Percentiles rank a stretch among this genome's conserved stretches.
Evolutionary conservation across 139 green algal genomes (phyloP).

Genomic region (Zygnema circumcarinatum): DNA sequence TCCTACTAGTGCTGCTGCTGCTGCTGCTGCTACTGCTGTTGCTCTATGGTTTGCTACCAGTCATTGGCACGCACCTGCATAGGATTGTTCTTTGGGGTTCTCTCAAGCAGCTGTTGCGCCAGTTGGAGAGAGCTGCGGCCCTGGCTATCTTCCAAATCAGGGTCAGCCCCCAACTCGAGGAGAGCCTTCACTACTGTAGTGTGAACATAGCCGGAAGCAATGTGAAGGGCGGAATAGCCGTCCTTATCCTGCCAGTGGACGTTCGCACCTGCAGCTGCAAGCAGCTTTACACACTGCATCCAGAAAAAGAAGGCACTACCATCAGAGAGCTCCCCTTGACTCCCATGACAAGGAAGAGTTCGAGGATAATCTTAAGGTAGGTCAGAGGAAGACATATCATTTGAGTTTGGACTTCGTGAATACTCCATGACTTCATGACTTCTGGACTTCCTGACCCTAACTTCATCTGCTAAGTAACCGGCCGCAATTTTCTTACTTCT

Average conservation of each 20-base stretch:
- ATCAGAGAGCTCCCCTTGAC: too few species aligned
- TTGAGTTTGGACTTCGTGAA: too few species aligned
- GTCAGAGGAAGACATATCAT: too few species aligned
- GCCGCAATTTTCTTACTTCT: too few species aligned
- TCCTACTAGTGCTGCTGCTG: too few species aligned
- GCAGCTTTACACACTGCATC: constrained; percentile 25
- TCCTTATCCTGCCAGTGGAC: constrained; percentile 71
- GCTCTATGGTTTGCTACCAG: too few species aligned
- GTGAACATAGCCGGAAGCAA: constrained; percentile 84
- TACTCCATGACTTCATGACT: too few species aligned
- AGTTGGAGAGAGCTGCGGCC: constrained; percentile 33
- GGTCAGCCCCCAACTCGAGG: constrained; percentile 60
- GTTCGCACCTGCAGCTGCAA: constrained; percentile 47
- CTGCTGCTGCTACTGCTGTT: too few species aligned
- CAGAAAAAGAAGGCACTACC: neutral
- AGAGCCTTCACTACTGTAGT: constrained; percentile 46
- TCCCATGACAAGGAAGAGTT: too few species aligned
- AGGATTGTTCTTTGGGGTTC: constrained; percentile 40
- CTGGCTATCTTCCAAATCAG: constrained; percentile 55
- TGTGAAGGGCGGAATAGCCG: constrained; percentile 79
- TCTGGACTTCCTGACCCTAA: too few species aligned
- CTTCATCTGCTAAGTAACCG: too few species aligned
- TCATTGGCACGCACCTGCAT: constrained; percentile 27
- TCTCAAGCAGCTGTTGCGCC: constrained; percentile 50
- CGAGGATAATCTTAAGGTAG: too few species aligned